Evolutionary conservation across 352 stramenopile genomes (phyloP), one percentile per base, ranked within the genome.

Genomic region (Phytophthora brassicae): DNA sequence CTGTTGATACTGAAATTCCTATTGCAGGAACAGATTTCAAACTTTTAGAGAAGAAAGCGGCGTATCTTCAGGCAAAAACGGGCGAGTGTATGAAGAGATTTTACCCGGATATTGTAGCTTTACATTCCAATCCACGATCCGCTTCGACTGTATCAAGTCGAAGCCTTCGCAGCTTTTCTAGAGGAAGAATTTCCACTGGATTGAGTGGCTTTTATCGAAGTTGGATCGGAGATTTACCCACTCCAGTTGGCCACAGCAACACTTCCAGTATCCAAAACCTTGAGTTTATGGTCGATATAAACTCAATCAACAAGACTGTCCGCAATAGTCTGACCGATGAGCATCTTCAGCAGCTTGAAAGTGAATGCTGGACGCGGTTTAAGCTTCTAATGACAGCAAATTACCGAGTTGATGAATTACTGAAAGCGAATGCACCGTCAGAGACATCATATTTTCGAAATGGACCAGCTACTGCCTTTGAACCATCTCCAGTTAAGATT

Each of bases 21-120:
- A 22, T 4, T 44, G 6, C 4, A 12, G 38, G 38, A 44, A 44
- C 74, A 0, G 77, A 84, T 42, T 53, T 69, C 0, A 41, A 76
- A 4, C 29, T 88, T 14, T 35, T 90, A 11, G 77, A 89, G 39
- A 81, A 71, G 23, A 90, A 90, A 49, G 75, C 79, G 1, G 77
- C 70, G 28, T 89, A 89, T 39, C 38, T 90, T 5, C 62, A 86
- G 6, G 56, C 66, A 0, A 81, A 81, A 20, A 74, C 68, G 0
- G 77, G 88, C 4, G 70, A 64, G 16, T 81, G 77, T 2, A 42
- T 53, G 3, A 71, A 76, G 17, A 66, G 77, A 16, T 78, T 73
- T 35, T 57, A 61, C 13, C 29, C 49, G 2, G 42, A 41, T 6
- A 72, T 72, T 35, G 29, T 36, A 41, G 41, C 51, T 6, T 14